Conservation (phyloP, 2,329 filamentous ascomycete genomes). For the Aureobasidium sp. region DNA sequence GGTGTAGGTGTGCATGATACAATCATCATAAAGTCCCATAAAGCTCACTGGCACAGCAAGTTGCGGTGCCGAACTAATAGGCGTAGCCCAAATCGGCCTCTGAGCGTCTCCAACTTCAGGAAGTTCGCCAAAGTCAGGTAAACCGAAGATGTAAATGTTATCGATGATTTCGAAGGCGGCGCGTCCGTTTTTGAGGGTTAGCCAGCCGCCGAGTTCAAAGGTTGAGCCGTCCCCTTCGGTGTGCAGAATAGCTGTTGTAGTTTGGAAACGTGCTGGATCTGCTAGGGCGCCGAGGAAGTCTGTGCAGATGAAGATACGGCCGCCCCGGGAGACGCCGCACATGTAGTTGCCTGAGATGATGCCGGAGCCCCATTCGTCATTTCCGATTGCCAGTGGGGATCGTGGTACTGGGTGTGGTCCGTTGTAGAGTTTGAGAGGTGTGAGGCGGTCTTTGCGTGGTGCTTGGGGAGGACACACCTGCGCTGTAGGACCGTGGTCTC, state of each 20-base stretch:
- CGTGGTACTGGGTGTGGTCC: constrained; percentile 14
- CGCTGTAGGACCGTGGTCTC: constrained; percentile 7
- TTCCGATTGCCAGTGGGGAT: constrained; percentile 17
- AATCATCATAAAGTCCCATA: constrained; percentile 40
- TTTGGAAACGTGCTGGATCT: constrained; percentile 19
- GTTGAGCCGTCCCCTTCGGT: constrained; percentile 31
- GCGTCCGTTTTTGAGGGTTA: constrained; percentile 33
- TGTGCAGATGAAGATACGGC: constrained; percentile 35
- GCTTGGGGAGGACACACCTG: constrained; percentile 16
- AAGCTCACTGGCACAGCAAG: constrained; percentile 37
- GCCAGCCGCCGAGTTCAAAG: constrained; percentile 40
- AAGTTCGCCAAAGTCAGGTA: constrained; percentile 26
- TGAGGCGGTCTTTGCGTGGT: constrained; percentile 15
- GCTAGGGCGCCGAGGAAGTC: constrained; percentile 33
- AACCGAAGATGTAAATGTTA: constrained; percentile 33
- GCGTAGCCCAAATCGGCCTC: constrained; percentile 20
- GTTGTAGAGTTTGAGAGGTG: constrained; percentile 15
- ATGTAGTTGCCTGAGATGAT: constrained; percentile 34
- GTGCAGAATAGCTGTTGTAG: constrained; percentile 30
- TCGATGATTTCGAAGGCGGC: constrained; percentile 38
- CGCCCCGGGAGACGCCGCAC: constrained; percentile 35
- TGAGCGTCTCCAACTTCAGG: constrained; percentile 1
- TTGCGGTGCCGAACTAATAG: constrained; percentile 29
- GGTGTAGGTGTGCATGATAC: constrained; percentile 38
- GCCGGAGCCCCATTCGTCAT: constrained; percentile 41